Percentiles rank a stretch among this genome's conserved stretches.
Evolutionary conservation across 148 eudicot genomes (phyloP).

Genomic region (Rhododendron griersonianum): DNA sequence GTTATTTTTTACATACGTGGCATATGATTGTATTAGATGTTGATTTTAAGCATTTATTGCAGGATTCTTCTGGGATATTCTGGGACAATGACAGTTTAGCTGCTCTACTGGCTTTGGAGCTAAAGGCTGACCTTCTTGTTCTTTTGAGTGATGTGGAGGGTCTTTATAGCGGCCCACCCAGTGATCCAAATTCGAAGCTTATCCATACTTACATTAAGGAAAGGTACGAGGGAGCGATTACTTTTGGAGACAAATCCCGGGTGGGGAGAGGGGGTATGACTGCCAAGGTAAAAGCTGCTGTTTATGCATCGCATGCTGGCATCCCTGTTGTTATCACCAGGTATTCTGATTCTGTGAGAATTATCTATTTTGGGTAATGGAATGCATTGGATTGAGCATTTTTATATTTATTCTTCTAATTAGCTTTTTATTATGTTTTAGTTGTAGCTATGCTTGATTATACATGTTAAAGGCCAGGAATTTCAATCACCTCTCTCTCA

Average conservation of each 20-base stretch:
- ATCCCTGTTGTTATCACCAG: slow-evolving; percentile 95
- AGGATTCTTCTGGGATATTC: slow-evolving; percentile 97
- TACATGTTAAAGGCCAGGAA: background rate
- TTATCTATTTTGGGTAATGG: background rate
- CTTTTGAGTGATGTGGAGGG: slow-evolving; percentile 97
- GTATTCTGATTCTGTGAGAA: slow-evolving; percentile 25
- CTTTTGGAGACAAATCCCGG: slow-evolving; percentile 96
- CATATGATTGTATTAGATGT: background rate
- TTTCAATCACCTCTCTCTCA: background rate
- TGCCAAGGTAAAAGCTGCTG: slow-evolving; percentile 97
- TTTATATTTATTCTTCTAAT: background rate
- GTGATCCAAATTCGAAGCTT: slow-evolving; percentile 75
- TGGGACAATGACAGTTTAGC: slow-evolving; percentile 99
- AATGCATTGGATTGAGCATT: background rate
- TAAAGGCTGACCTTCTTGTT: slow-evolving; percentile 91
- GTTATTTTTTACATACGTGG: background rate
- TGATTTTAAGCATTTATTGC: slow-evolving; percentile 24
- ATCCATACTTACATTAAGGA: slow-evolving; percentile 80
- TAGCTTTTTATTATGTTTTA: background rate
- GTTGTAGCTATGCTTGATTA: background rate
- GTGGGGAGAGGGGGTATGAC: slow-evolving; percentile 99
- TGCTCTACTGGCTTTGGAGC: slow-evolving; percentile 84
- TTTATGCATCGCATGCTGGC: slow-evolving; percentile 78
- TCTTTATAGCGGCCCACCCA: slow-evolving; percentile 91
- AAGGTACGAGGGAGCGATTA: slow-evolving; percentile 64